A percentile compares a stretch with the other conserved stretches of the same genome.
phyloP scores from a whole-genome alignment of 2,329 filamentous ascomycete genomes.

The Cladosporium sp. region DNA sequence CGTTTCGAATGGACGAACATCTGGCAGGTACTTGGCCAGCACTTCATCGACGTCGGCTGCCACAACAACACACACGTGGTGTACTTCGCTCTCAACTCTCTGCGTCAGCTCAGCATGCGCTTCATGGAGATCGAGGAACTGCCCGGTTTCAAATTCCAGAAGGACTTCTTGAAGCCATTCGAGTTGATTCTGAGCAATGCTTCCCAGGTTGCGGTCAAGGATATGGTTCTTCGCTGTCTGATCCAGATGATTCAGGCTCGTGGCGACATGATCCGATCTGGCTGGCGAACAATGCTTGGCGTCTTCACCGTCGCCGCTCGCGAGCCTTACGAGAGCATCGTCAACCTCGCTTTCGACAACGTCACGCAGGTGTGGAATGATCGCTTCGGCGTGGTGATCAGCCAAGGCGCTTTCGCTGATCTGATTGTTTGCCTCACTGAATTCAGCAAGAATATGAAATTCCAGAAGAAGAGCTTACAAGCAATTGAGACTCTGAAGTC shows the following conservation, averaged over 20 bases:
- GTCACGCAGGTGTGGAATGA: conserved; percentile 94
- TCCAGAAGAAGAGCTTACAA: conserved; percentile 96
- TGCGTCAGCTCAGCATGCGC: conserved; percentile 93
- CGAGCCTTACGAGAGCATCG: conserved; percentile 91
- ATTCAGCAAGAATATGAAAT: conserved; percentile 97
- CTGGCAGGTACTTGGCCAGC: conserved; percentile 94
- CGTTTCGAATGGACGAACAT: conserved; percentile 98
- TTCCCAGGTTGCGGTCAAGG: conserved; percentile 85
- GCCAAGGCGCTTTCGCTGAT: conserved; percentile 94
- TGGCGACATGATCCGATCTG: conserved; percentile 93
- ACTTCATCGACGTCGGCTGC: conserved; percentile 97
- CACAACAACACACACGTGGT: conserved; percentile 95
- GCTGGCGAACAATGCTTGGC: conserved; percentile 99
- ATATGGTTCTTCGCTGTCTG: conserved; percentile 91
- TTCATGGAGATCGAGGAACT: conserved; percentile 99
- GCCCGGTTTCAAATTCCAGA: conserved; percentile 98
- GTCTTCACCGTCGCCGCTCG: conserved; percentile 94
- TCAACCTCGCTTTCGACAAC: conserved; percentile 95
- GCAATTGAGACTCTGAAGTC: conserved; percentile 94
- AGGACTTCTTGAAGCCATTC: conserved; percentile 97
- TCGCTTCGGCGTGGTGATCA: conserved; percentile 91
- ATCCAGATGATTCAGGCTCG: conserved; percentile 99
- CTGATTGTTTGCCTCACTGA: conserved; percentile 94
- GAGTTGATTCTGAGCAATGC: conserved; percentile 96
- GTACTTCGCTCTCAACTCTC: conserved; percentile 92